Evolutionary conservation across 2,329 filamentous ascomycete genomes (phyloP).

Genomic region (Aspergillus oerlinghausenensis): DNA sequence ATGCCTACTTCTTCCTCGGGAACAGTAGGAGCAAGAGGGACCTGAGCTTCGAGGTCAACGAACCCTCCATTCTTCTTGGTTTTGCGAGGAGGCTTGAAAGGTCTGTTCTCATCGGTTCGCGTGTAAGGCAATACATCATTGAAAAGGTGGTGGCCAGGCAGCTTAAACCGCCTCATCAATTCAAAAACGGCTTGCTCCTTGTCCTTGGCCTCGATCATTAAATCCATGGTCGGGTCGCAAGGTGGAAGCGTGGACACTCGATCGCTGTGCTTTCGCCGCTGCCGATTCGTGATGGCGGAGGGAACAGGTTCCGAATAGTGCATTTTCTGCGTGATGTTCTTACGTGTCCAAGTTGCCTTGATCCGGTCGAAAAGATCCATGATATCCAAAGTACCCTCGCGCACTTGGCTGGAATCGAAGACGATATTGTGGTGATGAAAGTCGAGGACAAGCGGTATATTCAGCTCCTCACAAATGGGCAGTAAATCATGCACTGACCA

Average conservation of each 20-base stretch:
- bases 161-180: constrained; percentile 79
- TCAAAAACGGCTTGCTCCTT: constrained; percentile 97
- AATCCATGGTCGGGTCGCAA: constrained; percentile 75
- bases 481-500: constrained; percentile 91
- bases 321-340: constrained; percentile 89
- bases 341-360: constrained; percentile 74
- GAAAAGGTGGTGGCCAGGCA: constrained; percentile 73
- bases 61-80: constrained; percentile 42
- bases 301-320: constrained; percentile 83
- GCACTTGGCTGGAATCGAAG: constrained; percentile 66
- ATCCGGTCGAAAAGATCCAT: constrained; percentile 71
- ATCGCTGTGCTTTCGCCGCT: constrained; percentile 79
- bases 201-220: constrained; percentile 99
- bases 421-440: constrained; percentile 96
- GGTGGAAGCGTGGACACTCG: constrained; percentile 77
- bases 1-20: constrained; percentile 70
- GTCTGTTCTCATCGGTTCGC: constrained; percentile 69
- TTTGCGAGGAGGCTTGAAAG: constrained; percentile 46
- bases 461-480: constrained; percentile 86
- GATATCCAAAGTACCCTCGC: constrained; percentile 82
- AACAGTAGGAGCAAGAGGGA: constrained; percentile 46
- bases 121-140: constrained; percentile 74
- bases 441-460: constrained; percentile 87
- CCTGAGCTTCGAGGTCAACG: constrained; percentile 39
- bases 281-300: constrained; percentile 69